Evolutionary conservation across 2,329 filamentous ascomycete genomes (phyloP), one percentile per base, ranked within the genome.

Genomic region (Arthroderma sp.): DNA sequence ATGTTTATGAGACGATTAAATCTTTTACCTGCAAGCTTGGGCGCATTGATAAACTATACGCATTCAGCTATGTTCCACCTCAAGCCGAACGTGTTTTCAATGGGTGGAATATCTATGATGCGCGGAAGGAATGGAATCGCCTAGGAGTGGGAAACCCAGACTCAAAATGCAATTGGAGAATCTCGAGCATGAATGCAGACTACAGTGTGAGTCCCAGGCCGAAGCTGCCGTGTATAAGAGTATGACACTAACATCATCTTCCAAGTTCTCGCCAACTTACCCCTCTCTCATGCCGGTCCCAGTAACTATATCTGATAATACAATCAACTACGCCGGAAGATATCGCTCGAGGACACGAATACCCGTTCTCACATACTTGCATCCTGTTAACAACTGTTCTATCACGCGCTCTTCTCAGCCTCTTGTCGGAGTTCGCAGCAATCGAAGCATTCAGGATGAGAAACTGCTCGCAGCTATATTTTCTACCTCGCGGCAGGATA

Each of bases 401-500:
- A 94, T 98, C 51, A 95, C 89, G 1, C 77, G 91, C 59, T 94
- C 87, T 58, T 94, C 89, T 3, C 91, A 98, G 60, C 91, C 91
- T 0, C 71, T 89, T 46, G 83, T 89, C 1, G 91, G 91, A 9
- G 77, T 96, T 27, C 78, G 83, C 40, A 79, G 84, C 50, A 91
- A 94, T 57, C 80, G 89, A 37, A 96, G 88, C 57, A 85, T 94
- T 30, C 91, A 98, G 61, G 91, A 98, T 58, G 91, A 98, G 65
- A 86, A 87, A 55, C 76, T 98, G 4, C 81, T 98, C 15, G 82
- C 85, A 22, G 86, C 91, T 4, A 96, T 94, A 45, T 98, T 95
- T 63, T 83, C 81, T 42, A 87, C 85, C 6, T 80, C 78, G 8
- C 63, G 67, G n/a, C 59, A 63, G 39, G 64, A 67, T 44, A 57